These are phyloP conservation scores for Rhododendron williamsianum DNA, from an alignment of 148 eudicot genomes.

Conservation along the genomic window DNA sequence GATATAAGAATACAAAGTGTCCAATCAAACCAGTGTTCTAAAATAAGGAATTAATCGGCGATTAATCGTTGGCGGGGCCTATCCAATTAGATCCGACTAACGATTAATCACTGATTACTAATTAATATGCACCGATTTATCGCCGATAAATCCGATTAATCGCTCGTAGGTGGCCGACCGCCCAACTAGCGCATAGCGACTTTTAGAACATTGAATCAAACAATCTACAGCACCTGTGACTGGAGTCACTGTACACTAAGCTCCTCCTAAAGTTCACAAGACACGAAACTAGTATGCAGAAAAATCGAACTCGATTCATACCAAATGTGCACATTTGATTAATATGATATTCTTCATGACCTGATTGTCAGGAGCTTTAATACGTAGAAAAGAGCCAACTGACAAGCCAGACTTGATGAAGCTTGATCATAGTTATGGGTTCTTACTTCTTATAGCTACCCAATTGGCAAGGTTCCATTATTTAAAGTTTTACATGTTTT, in stretches of 20 bases:
- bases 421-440: not conserved
- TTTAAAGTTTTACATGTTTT: not conserved
- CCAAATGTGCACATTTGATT: not conserved
- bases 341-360: not conserved
- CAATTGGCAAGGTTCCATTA: not conserved
- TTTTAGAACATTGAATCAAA: not conserved
- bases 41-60: too few relatives aligned
- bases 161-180: too few relatives aligned
- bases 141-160: too few relatives aligned
- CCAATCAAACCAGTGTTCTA: not conserved
- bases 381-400: not conserved
- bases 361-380: not conserved
- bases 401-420: not conserved
- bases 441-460: not conserved
- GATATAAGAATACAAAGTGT: not conserved
- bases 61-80: too few relatives aligned
- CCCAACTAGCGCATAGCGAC: too few relatives aligned
- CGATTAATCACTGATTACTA: too few relatives aligned
- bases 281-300: not conserved
- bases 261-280: not conserved
- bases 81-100: too few relatives aligned
- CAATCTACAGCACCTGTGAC: not conserved
- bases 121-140: too few relatives aligned
- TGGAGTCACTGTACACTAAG: not conserved
- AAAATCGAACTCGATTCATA: not conserved